Evolutionary conservation across 805 yeast species (phyloP).

Genomic region (Ogataea neopini): DNA sequence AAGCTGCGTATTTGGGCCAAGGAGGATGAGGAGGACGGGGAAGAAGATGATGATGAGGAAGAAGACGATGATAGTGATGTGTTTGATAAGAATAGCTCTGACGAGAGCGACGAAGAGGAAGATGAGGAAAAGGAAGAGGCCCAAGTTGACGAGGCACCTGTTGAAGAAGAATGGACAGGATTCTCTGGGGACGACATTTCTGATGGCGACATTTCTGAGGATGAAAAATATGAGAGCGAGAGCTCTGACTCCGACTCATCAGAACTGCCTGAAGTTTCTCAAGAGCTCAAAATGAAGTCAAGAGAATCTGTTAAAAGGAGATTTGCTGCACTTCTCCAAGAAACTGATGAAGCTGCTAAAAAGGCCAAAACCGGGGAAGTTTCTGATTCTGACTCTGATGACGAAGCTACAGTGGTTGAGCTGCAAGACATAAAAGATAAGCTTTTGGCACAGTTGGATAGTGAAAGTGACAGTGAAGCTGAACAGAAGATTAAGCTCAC

Average conservation of each 20-base stretch:
- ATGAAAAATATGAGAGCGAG: conserved; percentile 23
- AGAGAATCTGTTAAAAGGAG: conserved; percentile 4
- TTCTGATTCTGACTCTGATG: conserved; percentile 15
- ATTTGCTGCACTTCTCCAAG: not conserved
- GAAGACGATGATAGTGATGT: conserved; percentile 19
- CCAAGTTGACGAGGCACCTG: conserved; percentile 10
- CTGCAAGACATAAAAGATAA: conserved; percentile 28
- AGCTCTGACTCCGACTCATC: conserved; percentile 2
- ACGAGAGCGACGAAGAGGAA: conserved; percentile 11
- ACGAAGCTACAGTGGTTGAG: conserved; percentile 30
- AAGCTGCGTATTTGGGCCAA: conserved; percentile 73
- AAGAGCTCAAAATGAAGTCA: conserved; percentile 5
- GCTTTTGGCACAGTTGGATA: conserved; percentile 28
- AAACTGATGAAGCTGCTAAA: not conserved
- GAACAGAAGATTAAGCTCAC: conserved; percentile 11
- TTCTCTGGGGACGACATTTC: conserved; percentile 12
- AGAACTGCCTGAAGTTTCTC: conserved; percentile 3
- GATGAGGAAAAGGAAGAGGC: conserved; percentile 3
- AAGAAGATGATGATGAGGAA: conserved; percentile 31
- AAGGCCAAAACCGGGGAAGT: conserved; percentile 10
- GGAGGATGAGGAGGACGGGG: conserved; percentile 20
- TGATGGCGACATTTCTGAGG: conserved; percentile 19
- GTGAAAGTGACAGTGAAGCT: conserved; percentile 27
- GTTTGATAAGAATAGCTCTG: conserved; percentile 12
- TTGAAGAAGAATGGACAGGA: conserved; percentile 18